Conservation (phyloP, 371 early-diverging fungal genomes). For the Mortierella sp. region DNA sequence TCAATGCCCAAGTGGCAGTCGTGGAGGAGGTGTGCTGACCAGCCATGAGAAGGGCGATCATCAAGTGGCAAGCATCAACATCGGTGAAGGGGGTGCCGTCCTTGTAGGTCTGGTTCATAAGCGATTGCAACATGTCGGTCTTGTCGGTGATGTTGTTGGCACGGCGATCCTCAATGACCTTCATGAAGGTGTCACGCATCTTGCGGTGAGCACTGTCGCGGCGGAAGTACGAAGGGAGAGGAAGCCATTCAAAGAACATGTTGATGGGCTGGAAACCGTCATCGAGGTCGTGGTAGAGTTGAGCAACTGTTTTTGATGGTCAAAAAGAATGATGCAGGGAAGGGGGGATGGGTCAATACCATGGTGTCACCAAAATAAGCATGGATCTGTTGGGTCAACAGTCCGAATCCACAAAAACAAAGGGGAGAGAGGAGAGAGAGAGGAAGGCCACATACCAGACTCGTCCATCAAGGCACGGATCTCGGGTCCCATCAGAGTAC, state of each 20-base stretch:
- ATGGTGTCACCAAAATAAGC: not conserved
- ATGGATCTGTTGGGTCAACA: not conserved
- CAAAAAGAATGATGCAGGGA: not conserved
- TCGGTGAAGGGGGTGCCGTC: constrained; percentile 84
- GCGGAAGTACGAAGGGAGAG: constrained; percentile 80
- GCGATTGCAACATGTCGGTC: constrained; percentile 83
- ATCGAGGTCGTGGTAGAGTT: constrained; percentile 95
- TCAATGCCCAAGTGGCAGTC: constrained; percentile 91
- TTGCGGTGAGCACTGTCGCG: constrained; percentile 89
- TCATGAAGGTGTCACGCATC: constrained; percentile 83
- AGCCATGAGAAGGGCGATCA: constrained; percentile 96
- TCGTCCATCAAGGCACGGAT: constrained; percentile 87
- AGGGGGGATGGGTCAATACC: not conserved
- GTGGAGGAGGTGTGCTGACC: constrained; percentile 97
- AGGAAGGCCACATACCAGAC: constrained; percentile 51
- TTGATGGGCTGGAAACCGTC: constrained; percentile 95
- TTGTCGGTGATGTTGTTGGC: constrained; percentile 58
- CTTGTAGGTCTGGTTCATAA: constrained; percentile 91
- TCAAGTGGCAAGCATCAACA: constrained; percentile 89
- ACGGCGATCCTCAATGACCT: constrained; percentile 86
- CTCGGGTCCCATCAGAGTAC: constrained; percentile 94
- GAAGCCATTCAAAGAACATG: constrained; percentile 88
- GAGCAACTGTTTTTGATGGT: constrained; percentile 66
- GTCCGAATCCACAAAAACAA: not conserved
- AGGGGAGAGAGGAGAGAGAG: not conserved